Evolutionary conservation across 2,329 filamentous ascomycete genomes (phyloP), one percentile per base, ranked within the genome.

Genomic region (Pseudogymnoascus sp.): DNA sequence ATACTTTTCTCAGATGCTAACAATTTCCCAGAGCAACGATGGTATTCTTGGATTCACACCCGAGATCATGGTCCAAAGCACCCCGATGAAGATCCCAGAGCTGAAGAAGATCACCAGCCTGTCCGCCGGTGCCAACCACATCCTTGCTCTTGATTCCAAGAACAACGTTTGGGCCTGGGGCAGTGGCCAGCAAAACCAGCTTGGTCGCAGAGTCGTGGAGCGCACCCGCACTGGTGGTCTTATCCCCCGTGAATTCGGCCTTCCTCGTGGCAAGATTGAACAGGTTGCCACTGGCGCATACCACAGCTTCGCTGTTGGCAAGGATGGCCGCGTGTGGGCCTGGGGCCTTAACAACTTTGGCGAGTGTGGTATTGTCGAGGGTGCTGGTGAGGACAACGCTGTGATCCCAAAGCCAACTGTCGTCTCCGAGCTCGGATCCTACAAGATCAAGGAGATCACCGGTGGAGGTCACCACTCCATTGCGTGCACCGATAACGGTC

Each of bases 341-440:
- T 96, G 91, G 90, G 91, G 91, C 22, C 78, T 93, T 30, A 96
- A 96, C 80, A 91, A 89, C 75, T 95, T 89, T 73, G 89, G 87
- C 64, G 87, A 96, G 76, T 89, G 89, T 14, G 90, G 88, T 36
- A 80, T 87, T 62, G 77, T 78, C 14, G 80, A 83, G 43, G 78
- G 80, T 60, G 85, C 82, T 12, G 87, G 86, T 33, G 82, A 87
- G 62, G 84, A 88, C 59, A 85, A 88, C 66, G 87, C 87, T 35
- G 84, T 87, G 64, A 82, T 96, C 58, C 80, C 88, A n/a, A 82
- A 83, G 66, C 89, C 91, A 2, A 83, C 82, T 41, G 76, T 87
- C 59, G 82, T 96, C 25, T 75, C 82, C 7, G 80, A 80, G 6
- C 80, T 97, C 7, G 77, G 79, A 28, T 80, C 81, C 43, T 81